These are phyloP conservation scores for Groenewaldozyma tartarivorans DNA, from an alignment of 805 yeast species.

Conservation along the genomic window DNA sequence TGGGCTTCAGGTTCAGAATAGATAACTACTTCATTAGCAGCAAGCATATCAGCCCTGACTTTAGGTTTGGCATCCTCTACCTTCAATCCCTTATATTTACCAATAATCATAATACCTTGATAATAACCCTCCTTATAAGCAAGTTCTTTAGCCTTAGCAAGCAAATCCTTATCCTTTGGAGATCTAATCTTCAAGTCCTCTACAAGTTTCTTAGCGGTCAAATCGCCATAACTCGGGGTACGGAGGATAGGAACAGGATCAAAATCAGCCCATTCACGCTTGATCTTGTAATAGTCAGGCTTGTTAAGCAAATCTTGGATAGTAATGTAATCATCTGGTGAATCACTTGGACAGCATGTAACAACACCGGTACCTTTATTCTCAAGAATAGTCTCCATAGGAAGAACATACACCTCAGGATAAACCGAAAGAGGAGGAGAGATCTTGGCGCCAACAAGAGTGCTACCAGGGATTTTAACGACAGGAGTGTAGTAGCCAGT, in stretches of 20 bases:
- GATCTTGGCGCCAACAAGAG: constrained; percentile 78
- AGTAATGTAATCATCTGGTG: constrained; percentile 94
- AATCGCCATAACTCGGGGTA: constrained; percentile 81
- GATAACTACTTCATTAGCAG: constrained; percentile 68
- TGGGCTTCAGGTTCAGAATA: constrained; percentile 90
- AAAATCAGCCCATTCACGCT: constrained; percentile 74
- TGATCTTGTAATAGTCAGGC: constrained; percentile 80
- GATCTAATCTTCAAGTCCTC: constrained; percentile 86
- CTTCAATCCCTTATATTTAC: constrained; percentile 77
- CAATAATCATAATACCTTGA: constrained; percentile 72
- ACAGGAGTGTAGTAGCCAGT: constrained; percentile 69
- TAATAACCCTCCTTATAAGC: constrained; percentile 97
- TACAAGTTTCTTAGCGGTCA: constrained; percentile 75
- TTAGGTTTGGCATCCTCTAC: constrained; percentile 87
- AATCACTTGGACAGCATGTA: constrained; percentile 97
- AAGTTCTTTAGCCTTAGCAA: constrained; percentile 85
- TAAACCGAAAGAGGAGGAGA: constrained; percentile 72
- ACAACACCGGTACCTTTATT: constrained; percentile 98
- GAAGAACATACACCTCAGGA: constrained; percentile 69
- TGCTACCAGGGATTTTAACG: constrained; percentile 54
- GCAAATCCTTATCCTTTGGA: constrained; percentile 80
- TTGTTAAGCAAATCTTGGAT: constrained; percentile 74
- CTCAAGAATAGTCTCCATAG: constrained; percentile 95
- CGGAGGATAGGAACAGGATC: constrained; percentile 66
- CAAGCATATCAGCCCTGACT: constrained; percentile 74